These are phyloP conservation scores for Nissolia schottii DNA, from an alignment of 306 rosid genomes.

Conservation along the genomic window DNA sequence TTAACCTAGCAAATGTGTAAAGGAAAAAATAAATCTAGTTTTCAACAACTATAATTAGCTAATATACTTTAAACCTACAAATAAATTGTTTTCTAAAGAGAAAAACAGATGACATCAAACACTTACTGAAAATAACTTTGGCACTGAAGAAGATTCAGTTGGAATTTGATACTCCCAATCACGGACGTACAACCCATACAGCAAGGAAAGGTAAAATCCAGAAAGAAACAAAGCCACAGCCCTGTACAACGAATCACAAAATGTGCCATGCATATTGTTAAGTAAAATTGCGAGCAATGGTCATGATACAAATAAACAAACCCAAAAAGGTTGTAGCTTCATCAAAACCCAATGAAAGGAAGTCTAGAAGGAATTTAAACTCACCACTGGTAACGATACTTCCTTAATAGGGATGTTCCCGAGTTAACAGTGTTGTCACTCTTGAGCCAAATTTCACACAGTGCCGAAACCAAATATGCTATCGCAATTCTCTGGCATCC, in stretches of 20 bases:
- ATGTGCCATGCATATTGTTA: no score
- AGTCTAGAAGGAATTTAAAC: constrained; percentile 13
- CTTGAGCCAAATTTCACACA: constrained; percentile 95
- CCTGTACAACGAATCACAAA: constrained; percentile 53
- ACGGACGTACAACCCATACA: constrained; percentile 75
- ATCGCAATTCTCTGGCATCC: constrained; percentile 72
- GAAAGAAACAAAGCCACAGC: constrained; percentile 47
- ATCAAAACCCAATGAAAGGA: background rate
- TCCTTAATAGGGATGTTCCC: constrained; percentile 55
- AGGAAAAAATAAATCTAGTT: background rate
- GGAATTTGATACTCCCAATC: constrained; percentile 86
- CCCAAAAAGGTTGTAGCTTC: background rate
- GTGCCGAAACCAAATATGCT: constrained; percentile 71
- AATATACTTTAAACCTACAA: background rate
- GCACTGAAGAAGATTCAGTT: constrained; percentile 33
- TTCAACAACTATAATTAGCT: background rate
- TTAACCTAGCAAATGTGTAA: constrained; percentile 50
- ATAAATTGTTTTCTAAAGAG: background rate
- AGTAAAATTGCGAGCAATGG: no score
- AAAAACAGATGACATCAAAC: background rate
- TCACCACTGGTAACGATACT: constrained; percentile 78
- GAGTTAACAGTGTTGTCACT: constrained; percentile 51
- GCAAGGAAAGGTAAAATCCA: constrained; percentile 49
- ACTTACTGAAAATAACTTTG: constrained; percentile 67
- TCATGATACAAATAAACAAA: background rate